phyloP scores from a whole-genome alignment of 1,139 yeast genomes.

The Saccharomyces hybrid region DNA sequence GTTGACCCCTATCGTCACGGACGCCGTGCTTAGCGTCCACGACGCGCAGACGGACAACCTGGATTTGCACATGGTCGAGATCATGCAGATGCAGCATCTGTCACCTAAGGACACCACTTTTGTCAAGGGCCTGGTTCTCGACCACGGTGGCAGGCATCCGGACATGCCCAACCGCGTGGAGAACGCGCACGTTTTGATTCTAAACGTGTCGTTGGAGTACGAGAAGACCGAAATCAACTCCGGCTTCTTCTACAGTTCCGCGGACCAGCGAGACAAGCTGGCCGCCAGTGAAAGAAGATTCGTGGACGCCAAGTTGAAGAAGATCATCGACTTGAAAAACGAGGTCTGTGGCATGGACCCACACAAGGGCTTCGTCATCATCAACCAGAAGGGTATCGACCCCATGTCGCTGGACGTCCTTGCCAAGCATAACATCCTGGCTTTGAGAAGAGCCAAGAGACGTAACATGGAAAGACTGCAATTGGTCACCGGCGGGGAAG shows the following conservation, averaged over 20 bases:
- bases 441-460: slow-evolving; percentile 95
- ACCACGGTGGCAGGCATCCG: slow-evolving; percentile 99
- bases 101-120: slow-evolving; percentile 77
- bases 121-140: slow-evolving; percentile 84
- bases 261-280: slow-evolving; percentile 92
- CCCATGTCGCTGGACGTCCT: slow-evolving; percentile 97
- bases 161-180: slow-evolving; percentile 91
- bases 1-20: slow-evolving; percentile 90
- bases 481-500: slow-evolving; percentile 94
- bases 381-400: slow-evolving; percentile 98
- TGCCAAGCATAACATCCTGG: slow-evolving; percentile 88
- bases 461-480: slow-evolving; percentile 99
- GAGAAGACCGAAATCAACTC: slow-evolving; percentile 98
- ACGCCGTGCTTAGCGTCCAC: slow-evolving; percentile 80
- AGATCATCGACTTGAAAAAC: slow-evolving; percentile 87
- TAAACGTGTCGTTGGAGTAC: slow-evolving; percentile 92
- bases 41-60: slow-evolving; percentile 45
- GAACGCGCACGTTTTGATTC: slow-evolving; percentile 77
- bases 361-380: slow-evolving; percentile 79
- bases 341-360: slow-evolving; percentile 77
- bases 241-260: slow-evolving; percentile 88
- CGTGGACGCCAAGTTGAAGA: slow-evolving; percentile 87
- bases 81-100: slow-evolving; percentile 96
- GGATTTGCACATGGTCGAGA: slow-evolving; percentile 96
- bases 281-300: slow-evolving; percentile 91